A percentile compares a stretch with the other conserved stretches of the same genome.
phyloP scores from a whole-genome alignment of 2,329 filamentous ascomycete genomes.

The Arthrocladium fulminans region DNA sequence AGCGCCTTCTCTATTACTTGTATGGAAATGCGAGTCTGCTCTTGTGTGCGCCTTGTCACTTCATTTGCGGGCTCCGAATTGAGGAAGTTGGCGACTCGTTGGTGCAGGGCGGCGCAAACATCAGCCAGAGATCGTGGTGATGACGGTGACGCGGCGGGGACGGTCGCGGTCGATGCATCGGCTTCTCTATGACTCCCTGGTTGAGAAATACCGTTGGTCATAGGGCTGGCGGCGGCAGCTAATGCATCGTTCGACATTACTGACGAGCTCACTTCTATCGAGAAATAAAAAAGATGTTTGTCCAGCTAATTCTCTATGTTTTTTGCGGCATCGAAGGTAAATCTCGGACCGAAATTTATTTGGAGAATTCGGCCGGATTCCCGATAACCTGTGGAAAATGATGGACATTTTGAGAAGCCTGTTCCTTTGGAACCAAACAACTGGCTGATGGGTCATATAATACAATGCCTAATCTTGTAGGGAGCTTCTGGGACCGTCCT shows the following conservation, averaged over 20 bases:
- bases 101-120: slow-evolving; percentile 58
- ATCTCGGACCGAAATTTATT: no score
- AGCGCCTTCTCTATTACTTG: slow-evolving; percentile 67
- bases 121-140: slow-evolving; percentile 35
- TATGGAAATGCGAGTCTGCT: slow-evolving; percentile 64
- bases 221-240: slow-evolving; percentile 23
- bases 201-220: slow-evolving; percentile 17
- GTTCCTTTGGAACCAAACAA: no score
- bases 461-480: no score
- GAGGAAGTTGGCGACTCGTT: slow-evolving; percentile 56
- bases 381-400: no score
- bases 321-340: no score
- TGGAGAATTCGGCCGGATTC: no score
- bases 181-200: slow-evolving; percentile 19
- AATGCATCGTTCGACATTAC: slow-evolving; percentile 18
- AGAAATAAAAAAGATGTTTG: neutral
- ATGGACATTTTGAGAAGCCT: no score
- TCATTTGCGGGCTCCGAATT: slow-evolving; percentile 48
- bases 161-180: slow-evolving; percentile 15
- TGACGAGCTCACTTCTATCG: slow-evolving; percentile 3
- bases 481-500: no score
- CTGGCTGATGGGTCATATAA: no score
- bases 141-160: slow-evolving; percentile 4
- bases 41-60: slow-evolving; percentile 56
- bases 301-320: neutral